phyloP scores from a whole-genome alignment of 225 moss, liverwort and hornwort genomes.

The Bryum argenteum region DNA sequence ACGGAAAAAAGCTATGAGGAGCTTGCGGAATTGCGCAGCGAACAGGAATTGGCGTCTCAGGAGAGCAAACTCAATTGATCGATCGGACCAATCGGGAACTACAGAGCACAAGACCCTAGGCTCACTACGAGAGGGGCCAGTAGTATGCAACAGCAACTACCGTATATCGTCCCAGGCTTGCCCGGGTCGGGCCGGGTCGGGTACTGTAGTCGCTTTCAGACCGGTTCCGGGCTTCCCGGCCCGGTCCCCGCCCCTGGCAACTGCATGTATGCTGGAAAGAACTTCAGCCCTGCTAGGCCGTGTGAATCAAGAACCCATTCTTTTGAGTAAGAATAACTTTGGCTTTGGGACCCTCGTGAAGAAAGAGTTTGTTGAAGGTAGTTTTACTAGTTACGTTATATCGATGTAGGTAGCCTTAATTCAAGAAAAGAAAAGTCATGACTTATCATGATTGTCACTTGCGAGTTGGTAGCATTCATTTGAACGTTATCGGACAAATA shows the following conservation, averaged over 20 bases:
- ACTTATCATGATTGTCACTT: no score
- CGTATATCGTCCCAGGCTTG: conserved; percentile 20
- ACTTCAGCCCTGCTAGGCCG: background rate
- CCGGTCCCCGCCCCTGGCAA: background rate
- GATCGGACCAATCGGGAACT: background rate
- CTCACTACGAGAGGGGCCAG: conserved; percentile 13
- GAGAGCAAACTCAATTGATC: no score
- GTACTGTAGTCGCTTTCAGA: background rate
- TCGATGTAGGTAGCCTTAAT: no score
- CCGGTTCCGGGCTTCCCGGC: background rate
- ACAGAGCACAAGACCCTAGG: conserved; percentile 34
- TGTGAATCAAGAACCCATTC: background rate
- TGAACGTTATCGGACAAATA: no score
- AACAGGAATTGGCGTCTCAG: background rate
- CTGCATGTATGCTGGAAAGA: background rate
- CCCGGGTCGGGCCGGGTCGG: background rate
- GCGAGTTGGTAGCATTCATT: no score
- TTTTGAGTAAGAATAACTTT: no score
- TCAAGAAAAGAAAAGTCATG: no score
- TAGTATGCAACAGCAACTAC: conserved; percentile 22
- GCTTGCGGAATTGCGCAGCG: background rate
- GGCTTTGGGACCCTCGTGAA: no score
- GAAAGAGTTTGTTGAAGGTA: no score
- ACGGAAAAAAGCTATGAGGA: background rate
- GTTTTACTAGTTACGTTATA: no score